phyloP scores from a whole-genome alignment of 2,329 filamentous ascomycete genomes.

The Remersonia thermophila region DNA sequence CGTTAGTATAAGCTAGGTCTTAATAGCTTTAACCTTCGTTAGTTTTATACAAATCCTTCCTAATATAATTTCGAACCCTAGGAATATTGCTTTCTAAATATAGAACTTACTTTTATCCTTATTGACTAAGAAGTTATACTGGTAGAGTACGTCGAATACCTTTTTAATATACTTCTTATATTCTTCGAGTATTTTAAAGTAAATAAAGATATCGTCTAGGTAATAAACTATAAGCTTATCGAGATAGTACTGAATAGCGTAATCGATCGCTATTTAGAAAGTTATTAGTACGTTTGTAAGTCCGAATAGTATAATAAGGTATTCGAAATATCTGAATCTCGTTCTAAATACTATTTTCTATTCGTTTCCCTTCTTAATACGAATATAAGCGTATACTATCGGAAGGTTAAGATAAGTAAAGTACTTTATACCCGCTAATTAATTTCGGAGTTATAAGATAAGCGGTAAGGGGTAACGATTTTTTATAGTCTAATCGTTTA shows the following conservation, averaged over 20 bases:
- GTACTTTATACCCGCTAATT: background rate
- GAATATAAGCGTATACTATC: background rate
- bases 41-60: background rate
- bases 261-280: conserved; percentile 7
- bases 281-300: conserved; percentile 14
- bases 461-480: conserved; percentile 2
- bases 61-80: background rate
- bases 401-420: background rate
- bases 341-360: conserved; percentile 15
- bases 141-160: background rate
- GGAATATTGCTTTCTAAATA: background rate
- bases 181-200: conserved; percentile 3
- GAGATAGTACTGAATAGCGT: background rate
- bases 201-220: conserved; percentile 12
- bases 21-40: background rate
- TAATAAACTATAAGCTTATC: conserved; percentile 8
- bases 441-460: background rate
- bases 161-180: conserved; percentile 2
- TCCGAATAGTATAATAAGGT: conserved; percentile 22
- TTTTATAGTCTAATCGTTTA: conserved; percentile 2
- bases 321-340: conserved; percentile 19
- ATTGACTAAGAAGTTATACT: conserved; percentile 1
- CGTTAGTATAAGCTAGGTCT: background rate
- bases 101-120: conserved; percentile 3
- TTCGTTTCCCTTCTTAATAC: background rate